These are phyloP conservation scores for Lodderomyces orthopsilosis DNA, from an alignment of 1,139 yeast genomes.

Conservation along the genomic window DNA sequence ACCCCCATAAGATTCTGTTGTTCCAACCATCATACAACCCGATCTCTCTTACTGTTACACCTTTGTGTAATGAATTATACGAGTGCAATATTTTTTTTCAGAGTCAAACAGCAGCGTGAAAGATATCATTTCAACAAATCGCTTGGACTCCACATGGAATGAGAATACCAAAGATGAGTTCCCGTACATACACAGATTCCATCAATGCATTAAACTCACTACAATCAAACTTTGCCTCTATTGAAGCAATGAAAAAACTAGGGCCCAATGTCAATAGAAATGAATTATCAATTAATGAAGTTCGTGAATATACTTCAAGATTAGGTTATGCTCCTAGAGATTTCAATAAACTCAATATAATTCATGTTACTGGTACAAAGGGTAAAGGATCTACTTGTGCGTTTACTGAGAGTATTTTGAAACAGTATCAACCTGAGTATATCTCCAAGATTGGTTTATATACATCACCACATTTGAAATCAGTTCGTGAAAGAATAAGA, in stretches of 20 bases:
- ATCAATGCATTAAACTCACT: conserved; percentile 78
- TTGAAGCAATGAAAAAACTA: conserved; percentile 74
- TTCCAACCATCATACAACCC: no score
- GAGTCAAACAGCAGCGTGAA: no score
- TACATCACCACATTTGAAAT: conserved; percentile 92
- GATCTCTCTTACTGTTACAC: not conserved
- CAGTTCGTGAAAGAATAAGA: conserved; percentile 89
- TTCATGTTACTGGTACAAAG: conserved; percentile 96
- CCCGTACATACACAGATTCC: conserved; percentile 61
- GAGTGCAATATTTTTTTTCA: not conserved
- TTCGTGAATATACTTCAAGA: conserved; percentile 86
- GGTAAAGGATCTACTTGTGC: conserved; percentile 99
- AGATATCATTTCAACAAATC: no score
- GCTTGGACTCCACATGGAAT: conserved; percentile 4
- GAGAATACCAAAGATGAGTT: conserved; percentile 8
- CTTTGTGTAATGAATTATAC: not conserved
- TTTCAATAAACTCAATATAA: conserved; percentile 69
- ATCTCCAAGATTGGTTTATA: conserved; percentile 76
- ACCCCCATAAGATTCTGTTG: no score
- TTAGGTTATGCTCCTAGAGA: conserved; percentile 75
- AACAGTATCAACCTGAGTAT: conserved; percentile 46
- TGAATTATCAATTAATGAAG: conserved; percentile 76
- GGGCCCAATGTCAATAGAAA: conserved; percentile 63
- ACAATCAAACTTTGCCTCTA: conserved; percentile 87
- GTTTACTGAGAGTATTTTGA: conserved; percentile 76